Conservation (phyloP, 2,329 filamentous ascomycete species). For the Phialophora verrucosa region DNA sequence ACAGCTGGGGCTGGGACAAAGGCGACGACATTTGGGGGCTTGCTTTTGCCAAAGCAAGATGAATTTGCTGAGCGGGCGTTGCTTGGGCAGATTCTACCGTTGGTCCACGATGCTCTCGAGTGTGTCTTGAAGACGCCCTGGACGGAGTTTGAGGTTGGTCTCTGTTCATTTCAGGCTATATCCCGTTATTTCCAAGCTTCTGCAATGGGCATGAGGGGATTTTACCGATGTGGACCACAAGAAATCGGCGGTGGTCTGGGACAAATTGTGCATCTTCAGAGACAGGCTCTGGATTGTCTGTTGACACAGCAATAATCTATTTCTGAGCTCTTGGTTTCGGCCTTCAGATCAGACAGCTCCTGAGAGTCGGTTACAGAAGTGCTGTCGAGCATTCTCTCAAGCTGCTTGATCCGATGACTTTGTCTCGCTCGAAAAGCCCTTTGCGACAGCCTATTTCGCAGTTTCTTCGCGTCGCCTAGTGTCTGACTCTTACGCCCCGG, state of each 20-base stretch:
- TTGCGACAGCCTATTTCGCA: conserved; percentile 4
- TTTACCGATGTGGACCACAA: conserved; percentile 3
- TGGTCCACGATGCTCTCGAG: not conserved
- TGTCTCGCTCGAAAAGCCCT: conserved; percentile 5
- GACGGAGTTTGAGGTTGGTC: not conserved
- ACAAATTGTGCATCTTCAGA: conserved; percentile 4
- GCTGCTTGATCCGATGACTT: conserved; percentile 1
- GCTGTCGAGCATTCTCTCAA: conserved; percentile 6
- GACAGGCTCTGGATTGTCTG: conserved; percentile 1
- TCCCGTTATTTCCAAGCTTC: not conserved
- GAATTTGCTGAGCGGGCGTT: not conserved
- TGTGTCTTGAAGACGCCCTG: not conserved
- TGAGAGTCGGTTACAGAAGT: not conserved
- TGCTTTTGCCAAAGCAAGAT: not conserved
- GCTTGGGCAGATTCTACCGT: not conserved
- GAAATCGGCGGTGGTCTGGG: not conserved
- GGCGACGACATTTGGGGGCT: not conserved
- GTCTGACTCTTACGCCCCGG: not conserved
- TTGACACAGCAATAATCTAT: conserved; percentile 1
- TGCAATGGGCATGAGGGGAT: not conserved
- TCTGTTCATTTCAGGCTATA: not conserved
- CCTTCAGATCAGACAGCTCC: not conserved
- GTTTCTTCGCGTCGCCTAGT: not conserved
- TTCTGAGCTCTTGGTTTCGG: not conserved
- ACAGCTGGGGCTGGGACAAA: not conserved